These are phyloP conservation scores for Penicillium sp. DNA, from an alignment of 2,329 filamentous ascomycete genomes.

Conservation along the genomic window DNA sequence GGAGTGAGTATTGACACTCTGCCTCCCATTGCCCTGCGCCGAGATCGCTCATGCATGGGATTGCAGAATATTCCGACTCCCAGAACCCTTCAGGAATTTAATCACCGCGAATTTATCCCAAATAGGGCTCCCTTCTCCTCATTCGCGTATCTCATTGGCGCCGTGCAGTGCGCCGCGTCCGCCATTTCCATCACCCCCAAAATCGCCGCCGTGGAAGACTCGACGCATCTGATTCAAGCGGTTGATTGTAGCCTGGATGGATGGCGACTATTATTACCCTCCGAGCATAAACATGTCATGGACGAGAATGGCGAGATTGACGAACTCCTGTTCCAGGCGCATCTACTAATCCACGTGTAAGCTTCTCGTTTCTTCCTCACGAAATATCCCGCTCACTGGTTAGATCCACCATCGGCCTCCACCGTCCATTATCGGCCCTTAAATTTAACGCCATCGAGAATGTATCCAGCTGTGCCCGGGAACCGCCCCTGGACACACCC, in stretches of 20 bases:
- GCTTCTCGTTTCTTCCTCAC: neutral
- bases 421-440: conserved; percentile 43
- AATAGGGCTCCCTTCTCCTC: conserved; percentile 30
- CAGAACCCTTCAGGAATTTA: conserved; percentile 33
- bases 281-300: conserved; percentile 35
- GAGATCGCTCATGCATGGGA: neutral
- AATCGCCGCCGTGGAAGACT: conserved; percentile 21
- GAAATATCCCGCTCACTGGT: neutral
- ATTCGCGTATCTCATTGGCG: conserved; percentile 35
- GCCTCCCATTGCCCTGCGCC: no score
- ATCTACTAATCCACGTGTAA: conserved; percentile 62
- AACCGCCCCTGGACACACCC: conserved; percentile 15
- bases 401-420: conserved; percentile 38
- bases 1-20: conserved; percentile 21
- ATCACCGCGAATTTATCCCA: conserved; percentile 32
- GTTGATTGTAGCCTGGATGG: conserved; percentile 40
- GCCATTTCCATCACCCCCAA: conserved; percentile 29
- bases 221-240: conserved; percentile 31
- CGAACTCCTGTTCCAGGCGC: conserved; percentile 76
- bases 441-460: conserved; percentile 40
- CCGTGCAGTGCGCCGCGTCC: conserved; percentile 23
- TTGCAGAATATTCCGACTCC: conserved; percentile 18
- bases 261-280: conserved; percentile 41
- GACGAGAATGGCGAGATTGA: conserved; percentile 27
- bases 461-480: conserved; percentile 38